These are phyloP conservation scores for Tuber indicum DNA, from an alignment of 495 filamentous ascomycete genomes.

Conservation along the genomic window DNA sequence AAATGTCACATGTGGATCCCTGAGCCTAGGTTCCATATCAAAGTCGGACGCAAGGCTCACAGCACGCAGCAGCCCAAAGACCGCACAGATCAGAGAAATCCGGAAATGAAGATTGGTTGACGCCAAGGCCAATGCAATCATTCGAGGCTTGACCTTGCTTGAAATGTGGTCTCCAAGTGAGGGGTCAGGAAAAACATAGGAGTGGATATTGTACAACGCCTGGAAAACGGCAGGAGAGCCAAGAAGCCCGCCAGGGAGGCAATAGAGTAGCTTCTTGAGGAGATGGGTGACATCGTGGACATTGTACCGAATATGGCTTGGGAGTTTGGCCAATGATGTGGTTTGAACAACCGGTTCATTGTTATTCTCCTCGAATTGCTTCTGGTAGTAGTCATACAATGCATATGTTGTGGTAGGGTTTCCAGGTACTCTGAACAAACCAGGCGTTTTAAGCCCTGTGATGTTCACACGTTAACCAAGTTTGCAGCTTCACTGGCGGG, in stretches of 20 bases:
- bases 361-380: conserved; percentile 48
- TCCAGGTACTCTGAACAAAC: conserved; percentile 61
- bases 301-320: conserved; percentile 50
- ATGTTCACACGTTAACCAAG: conserved; percentile 12
- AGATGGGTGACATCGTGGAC: conserved; percentile 66
- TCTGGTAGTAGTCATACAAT: conserved; percentile 58
- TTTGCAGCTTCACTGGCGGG: not conserved
- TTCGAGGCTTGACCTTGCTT: conserved; percentile 52
- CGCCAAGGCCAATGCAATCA: conserved; percentile 59
- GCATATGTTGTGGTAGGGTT: conserved; percentile 51
- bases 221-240: conserved; percentile 63
- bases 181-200: conserved; percentile 49
- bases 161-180: conserved; percentile 50
- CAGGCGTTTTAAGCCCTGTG: conserved; percentile 48
- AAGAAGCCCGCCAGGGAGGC: conserved; percentile 67
- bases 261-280: conserved; percentile 64
- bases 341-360: conserved; percentile 49
- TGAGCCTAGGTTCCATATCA: conserved; percentile 27
- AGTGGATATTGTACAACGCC: conserved; percentile 57
- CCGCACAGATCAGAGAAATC: conserved; percentile 59
- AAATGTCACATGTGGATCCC: conserved; percentile 35
- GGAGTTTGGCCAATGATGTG: conserved; percentile 51
- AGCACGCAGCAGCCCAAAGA: conserved; percentile 54
- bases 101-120: conserved; percentile 53
- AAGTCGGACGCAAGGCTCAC: conserved; percentile 36